Evolutionary conservation across 177 flowering plant species (phyloP).

Genomic region (Vitis hybrid): DNA sequence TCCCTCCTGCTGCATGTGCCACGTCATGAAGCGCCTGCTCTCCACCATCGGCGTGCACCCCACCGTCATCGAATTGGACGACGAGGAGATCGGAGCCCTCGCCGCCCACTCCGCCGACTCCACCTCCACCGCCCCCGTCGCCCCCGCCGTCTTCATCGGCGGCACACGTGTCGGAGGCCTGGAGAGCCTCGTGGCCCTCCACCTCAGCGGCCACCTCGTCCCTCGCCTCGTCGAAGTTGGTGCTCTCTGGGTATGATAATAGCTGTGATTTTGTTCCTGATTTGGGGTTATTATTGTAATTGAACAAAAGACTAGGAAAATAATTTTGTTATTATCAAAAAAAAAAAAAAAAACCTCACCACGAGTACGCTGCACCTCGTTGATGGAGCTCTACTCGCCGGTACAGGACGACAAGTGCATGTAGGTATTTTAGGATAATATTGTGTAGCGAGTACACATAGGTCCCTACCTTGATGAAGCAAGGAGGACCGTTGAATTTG

Average conservation of each 20-base stretch:
- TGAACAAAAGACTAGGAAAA: no score
- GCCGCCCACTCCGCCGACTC: slow-evolving; percentile 19
- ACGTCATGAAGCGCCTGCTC: slow-evolving; percentile 63
- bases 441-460: no score
- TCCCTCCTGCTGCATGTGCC: slow-evolving; percentile 71
- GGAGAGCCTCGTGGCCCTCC: slow-evolving; percentile 78
- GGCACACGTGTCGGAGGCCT: slow-evolving; percentile 79
- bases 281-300: no score
- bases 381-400: no score
- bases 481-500: slow-evolving; percentile 19
- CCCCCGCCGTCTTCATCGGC: slow-evolving; percentile 79
- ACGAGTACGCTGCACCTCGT: no score
- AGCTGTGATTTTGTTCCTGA: not conserved
- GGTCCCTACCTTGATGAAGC: not conserved
- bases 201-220: slow-evolving; percentile 69
- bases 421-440: no score
- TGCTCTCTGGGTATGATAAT: slow-evolving; percentile 44
- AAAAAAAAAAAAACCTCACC: no score
- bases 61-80: slow-evolving; percentile 68
- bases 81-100: slow-evolving; percentile 60
- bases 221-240: slow-evolving; percentile 76
- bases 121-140: slow-evolving; percentile 3
- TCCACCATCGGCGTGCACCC: slow-evolving; percentile 66
- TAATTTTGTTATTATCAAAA: no score
- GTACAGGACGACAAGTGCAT: no score